Base-by-base conservation (phyloP, 2,329 filamentous ascomycete genomes). In the Cryphonectria naterciae region DNA sequence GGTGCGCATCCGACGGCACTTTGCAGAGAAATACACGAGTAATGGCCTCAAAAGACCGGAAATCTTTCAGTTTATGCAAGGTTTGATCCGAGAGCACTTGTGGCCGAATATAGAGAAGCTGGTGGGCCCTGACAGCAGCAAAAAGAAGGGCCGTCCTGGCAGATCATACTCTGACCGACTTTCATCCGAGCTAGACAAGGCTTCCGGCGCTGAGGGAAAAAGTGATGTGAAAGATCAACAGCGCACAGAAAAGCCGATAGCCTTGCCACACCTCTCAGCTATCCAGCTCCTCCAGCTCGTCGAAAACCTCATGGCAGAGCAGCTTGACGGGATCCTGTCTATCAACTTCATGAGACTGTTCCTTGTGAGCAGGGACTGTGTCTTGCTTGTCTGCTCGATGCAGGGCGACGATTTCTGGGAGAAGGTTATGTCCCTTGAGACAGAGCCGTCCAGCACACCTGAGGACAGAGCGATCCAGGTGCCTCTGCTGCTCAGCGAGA, bases 311-410 rank as follows among this genome's bases (percentile, higher is more conserved):
- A 73, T 75, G 41, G 70, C 71, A 10, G 68, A 72, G 1, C 69
- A 76, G 41, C 37, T 78, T 7, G 73, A 75, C 15, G 76, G 73
- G 11, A 64, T 76, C 13, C 73, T 78, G 11, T 69, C 74, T 5
- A 70, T 78, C 13, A 73, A 78, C 56, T 77, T 76, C 63, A 75
- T 78, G 46, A 32, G 62, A 39, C 70, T 78, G 28, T 74, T 74
- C 66, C 64, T 76, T 11, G 67, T 73, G 25, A 74, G 74, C 25
- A 62, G 73, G 7, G 64, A 58, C 17, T 46, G 77, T 22, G 66
- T 77, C 28, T 61, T 68, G 60, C 35, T 60, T 11, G 61, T 75
- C 6, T 46, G 35, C n/a, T 54, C 37, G 22, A 69, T 67, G 35
- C 73, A 73, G 19, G 7, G 22, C n/a, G 10, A 52, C 10, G 7